Evolutionary conservation across 1,284 basidiomycete genomes (phyloP).

Genomic region (Cryptococcus sp.): DNA sequence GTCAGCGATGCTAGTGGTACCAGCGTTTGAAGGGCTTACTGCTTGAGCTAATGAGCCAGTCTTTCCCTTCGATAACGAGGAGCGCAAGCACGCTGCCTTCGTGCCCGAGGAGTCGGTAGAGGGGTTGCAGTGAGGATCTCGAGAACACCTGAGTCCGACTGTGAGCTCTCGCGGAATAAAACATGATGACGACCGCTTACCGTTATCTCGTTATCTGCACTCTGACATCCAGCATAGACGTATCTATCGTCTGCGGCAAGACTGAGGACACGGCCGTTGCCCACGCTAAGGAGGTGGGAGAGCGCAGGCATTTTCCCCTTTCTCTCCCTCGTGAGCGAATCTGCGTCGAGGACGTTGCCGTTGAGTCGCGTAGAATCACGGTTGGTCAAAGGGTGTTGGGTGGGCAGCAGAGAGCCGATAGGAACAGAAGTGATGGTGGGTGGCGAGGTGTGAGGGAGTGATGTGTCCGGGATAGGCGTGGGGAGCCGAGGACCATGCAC

Average conservation of each 20-base stretch:
- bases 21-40: slow-evolving; percentile 26
- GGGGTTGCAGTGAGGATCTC: slow-evolving; percentile 67
- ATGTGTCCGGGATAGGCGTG: background rate
- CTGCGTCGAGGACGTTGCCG: slow-evolving; percentile 21
- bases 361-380: background rate
- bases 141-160: slow-evolving; percentile 71
- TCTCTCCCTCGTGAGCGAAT: slow-evolving; percentile 50
- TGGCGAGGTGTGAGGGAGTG: background rate
- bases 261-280: slow-evolving; percentile 62
- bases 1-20: background rate
- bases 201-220: slow-evolving; percentile 69
- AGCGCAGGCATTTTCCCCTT: slow-evolving; percentile 49
- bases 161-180: background rate
- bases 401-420: slow-evolving; percentile 6
- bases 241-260: slow-evolving; percentile 70
- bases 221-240: slow-evolving; percentile 84
- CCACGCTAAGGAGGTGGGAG: slow-evolving; percentile 50
- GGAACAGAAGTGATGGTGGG: slow-evolving; percentile 1
- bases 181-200: slow-evolving; percentile 17
- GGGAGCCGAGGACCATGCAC: no score
- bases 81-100: slow-evolving; percentile 81
- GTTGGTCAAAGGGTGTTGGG: slow-evolving; percentile 2
- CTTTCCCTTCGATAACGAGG: slow-evolving; percentile 70
- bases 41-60: slow-evolving; percentile 80
- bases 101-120: slow-evolving; percentile 78